phyloP scores from a whole-genome alignment of 306 rosid species.

The Luffa aegyptiaca region DNA sequence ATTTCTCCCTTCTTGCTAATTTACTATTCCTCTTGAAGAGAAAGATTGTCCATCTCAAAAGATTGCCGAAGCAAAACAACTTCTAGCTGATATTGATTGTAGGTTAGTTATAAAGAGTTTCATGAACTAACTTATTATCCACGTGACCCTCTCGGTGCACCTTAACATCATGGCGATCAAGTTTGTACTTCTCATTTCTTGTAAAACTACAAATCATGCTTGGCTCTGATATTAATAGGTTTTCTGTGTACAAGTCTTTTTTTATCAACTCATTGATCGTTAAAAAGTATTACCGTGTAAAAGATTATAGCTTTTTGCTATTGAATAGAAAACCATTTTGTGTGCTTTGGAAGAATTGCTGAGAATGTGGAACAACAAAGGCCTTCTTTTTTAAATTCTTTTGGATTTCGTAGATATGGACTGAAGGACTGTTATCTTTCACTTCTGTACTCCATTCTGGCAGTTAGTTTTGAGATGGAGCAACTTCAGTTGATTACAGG shows the following conservation, averaged over 20 bases:
- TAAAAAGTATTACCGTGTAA: background rate
- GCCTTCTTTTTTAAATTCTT: background rate
- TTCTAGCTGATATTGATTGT: constrained; percentile 1
- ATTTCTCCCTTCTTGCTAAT: constrained; percentile 8
- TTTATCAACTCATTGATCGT: background rate
- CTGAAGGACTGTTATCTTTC: background rate
- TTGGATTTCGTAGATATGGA: background rate
- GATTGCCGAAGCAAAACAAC: constrained; percentile 5
- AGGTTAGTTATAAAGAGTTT: background rate
- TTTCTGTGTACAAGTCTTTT: background rate
- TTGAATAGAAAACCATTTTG: background rate
- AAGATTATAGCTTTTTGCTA: background rate
- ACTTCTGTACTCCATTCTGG: constrained; percentile 9
- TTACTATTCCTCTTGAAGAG: constrained; percentile 3
- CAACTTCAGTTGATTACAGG: constrained; percentile 86
- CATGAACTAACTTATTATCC: background rate
- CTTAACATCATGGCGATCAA: background rate
- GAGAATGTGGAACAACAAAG: background rate
- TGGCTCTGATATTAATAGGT: background rate
- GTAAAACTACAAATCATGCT: background rate
- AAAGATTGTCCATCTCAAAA: background rate
- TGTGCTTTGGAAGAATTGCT: background rate
- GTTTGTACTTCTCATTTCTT: background rate
- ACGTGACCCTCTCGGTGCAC: background rate
- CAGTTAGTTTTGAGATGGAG: constrained; percentile 88